Base-by-base conservation (phyloP, 2,329 filamentous ascomycete species). In the Fonsecaea pedrosoi region DNA sequence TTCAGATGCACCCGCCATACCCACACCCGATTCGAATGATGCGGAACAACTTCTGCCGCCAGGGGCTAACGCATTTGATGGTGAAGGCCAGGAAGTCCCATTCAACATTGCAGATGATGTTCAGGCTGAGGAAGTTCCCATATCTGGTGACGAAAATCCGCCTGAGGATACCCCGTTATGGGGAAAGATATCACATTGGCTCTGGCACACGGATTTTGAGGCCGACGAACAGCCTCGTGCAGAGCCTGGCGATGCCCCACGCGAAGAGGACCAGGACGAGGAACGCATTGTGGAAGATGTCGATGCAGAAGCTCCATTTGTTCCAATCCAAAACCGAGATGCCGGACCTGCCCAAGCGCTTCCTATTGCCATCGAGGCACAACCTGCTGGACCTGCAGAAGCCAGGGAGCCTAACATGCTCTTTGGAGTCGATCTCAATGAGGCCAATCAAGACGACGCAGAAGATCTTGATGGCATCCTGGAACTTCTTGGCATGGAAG, bases 391-490 rank as follows among this genome's bases (percentile, higher is more conserved):
- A 40, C 62, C 55, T 30, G 60, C 60, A 34, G 58, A 59, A 9
- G 42, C 55, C 21, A 65, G 32, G 53, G 87, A 87, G 60, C 90
- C 86, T 54, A 89, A 86, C n/a, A 85, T 85, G 21, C 87, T 86
- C 57, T 88, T 87, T 15, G 90, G 86, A 8, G 81, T 94, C 40
- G 92, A 97, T 73, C 74, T 81, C 12, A 87, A 88, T 54, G 87
- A 89, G 68, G 81, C 77, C 55, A 82, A 85, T 70, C 77, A 81
- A 15, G 83, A 84, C 53, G 91, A 97, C 72, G 91, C 91, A 9
- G 95, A 99, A 78, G 95, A 99, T 75, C 88, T 99, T 15, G 95
- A 99, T 76, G 95, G 95, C 0, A 92, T 99, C 60, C 89, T 99
- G 82, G 95, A 99, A 77, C 86, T 99, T 15, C 90, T 99, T 66